Conservation (phyloP, 2,329 filamentous ascomycete species). For the Trichoderma lentiforme region DNA sequence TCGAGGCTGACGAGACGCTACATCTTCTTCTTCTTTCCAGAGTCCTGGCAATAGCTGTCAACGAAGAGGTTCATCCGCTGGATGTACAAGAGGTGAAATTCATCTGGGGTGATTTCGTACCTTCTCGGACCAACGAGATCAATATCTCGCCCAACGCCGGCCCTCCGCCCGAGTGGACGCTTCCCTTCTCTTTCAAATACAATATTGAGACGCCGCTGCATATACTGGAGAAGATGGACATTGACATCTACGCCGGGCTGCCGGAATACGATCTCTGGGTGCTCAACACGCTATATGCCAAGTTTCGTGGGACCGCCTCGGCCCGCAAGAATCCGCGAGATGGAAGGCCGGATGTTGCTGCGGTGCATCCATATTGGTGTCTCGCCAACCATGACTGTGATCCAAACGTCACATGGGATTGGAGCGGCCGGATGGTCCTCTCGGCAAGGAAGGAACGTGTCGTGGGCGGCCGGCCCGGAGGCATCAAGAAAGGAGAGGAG, state of each 20-base stretch:
- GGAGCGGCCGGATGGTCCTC: constrained; percentile 75
- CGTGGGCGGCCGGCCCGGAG: constrained; percentile 48
- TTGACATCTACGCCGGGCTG: constrained; percentile 65
- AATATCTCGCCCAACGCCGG: constrained; percentile 51
- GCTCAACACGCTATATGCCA: constrained; percentile 86
- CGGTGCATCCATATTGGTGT: constrained; percentile 94
- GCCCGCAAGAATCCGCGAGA: constrained; percentile 74
- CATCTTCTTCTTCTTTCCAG: constrained; percentile 62
- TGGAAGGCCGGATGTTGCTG: constrained; percentile 83
- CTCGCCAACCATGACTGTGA: constrained; percentile 95
- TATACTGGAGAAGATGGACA: constrained; percentile 78
- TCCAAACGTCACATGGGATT: constrained; percentile 93
- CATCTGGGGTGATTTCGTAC: constrained; percentile 66
- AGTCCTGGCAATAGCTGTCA: constrained; percentile 59
- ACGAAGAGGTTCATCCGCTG: constrained; percentile 59
- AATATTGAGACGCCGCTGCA: constrained; percentile 74
- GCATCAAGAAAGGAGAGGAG: constrained; percentile 76
- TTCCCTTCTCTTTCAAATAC: constrained; percentile 75
- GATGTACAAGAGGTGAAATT: constrained; percentile 64
- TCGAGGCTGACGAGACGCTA: constrained; percentile 58
- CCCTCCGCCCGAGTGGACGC: constrained; percentile 60
- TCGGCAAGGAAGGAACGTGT: constrained; percentile 59
- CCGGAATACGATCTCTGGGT: constrained; percentile 71
- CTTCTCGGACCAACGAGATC: constrained; percentile 50
- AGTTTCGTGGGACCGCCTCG: constrained; percentile 89